A percentile compares a stretch with the other conserved stretches of the same genome.
Evolutionary conservation across 257 asterid species (phyloP).

Genomic region (Ajuga chamaepitys): DNA sequence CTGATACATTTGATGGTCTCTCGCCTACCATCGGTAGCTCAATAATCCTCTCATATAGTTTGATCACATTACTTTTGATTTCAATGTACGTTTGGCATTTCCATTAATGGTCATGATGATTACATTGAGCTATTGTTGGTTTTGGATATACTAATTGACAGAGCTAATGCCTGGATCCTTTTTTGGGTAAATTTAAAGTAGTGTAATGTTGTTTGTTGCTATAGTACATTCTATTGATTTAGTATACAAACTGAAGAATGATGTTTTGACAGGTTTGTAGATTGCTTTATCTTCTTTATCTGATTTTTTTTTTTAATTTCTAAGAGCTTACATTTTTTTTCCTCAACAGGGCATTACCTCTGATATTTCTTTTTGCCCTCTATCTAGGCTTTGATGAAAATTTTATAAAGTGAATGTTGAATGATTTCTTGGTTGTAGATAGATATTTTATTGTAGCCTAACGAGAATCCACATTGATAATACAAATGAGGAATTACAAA

Average conservation of each 20-base stretch:
- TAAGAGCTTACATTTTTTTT: too few relatives aligned
- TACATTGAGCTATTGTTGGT: background rate
- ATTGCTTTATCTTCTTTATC: too few relatives aligned
- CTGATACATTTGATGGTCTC: conserved; percentile 73
- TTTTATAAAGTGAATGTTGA: too few relatives aligned
- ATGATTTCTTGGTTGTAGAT: too few relatives aligned
- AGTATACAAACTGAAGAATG: background rate
- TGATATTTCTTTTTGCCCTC: too few relatives aligned
- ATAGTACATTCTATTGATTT: background rate
- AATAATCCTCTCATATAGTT: background rate
- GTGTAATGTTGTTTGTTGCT: background rate
- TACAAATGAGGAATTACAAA: background rate
- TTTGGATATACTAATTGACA: background rate
- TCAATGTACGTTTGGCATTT: background rate
- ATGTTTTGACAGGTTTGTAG: background rate
- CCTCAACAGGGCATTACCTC: too few relatives aligned
- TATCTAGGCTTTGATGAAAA: too few relatives aligned
- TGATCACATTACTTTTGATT: too few relatives aligned
- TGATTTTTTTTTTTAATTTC: too few relatives aligned
- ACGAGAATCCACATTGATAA: background rate
- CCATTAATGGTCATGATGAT: background rate
- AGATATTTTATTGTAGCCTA: background rate
- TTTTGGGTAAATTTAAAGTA: background rate
- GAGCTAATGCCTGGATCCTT: background rate
- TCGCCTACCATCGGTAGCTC: conserved; percentile 61